A percentile compares a stretch with the other conserved stretches of the same genome.
Conservation (phyloP, 2,329 filamentous ascomycete species). For the Pyricularia pennisetigena region DNA sequence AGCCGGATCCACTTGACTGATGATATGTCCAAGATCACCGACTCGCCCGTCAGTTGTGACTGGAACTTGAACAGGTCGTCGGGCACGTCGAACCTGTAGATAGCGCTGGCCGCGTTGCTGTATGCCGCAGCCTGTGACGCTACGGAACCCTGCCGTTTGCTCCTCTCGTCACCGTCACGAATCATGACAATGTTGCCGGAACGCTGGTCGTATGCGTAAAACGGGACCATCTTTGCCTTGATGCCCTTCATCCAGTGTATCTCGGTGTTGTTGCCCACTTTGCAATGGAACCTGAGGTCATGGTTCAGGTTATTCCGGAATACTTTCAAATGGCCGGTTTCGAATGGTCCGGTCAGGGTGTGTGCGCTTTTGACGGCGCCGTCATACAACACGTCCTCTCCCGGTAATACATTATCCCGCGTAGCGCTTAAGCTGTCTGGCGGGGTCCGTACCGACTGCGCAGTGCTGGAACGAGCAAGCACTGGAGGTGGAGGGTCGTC, state of each 20-base stretch:
- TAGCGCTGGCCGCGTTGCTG: constrained; percentile 10
- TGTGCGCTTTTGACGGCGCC: constrained; percentile 16
- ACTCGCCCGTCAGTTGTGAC: constrained; percentile 16
- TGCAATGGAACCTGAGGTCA: constrained; percentile 18
- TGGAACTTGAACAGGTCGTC: constrained; percentile 18
- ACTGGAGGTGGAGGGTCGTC: constrained; percentile 3
- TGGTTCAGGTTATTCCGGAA: constrained; percentile 16
- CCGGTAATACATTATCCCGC: constrained; percentile 18
- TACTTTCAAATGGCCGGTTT: constrained; percentile 16
- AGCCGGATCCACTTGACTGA: constrained; percentile 16
- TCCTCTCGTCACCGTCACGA: constrained; percentile 14
- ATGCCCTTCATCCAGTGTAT: constrained; percentile 19
- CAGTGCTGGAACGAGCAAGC: background rate
- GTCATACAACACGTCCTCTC: constrained; percentile 18
- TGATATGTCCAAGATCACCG: constrained; percentile 18
- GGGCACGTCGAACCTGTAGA: constrained; percentile 16
- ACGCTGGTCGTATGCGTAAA: constrained; percentile 19
- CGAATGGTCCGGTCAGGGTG: constrained; percentile 12
- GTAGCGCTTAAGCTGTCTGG: constrained; percentile 14
- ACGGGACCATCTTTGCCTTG: constrained; percentile 17
- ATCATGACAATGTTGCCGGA: constrained; percentile 16
- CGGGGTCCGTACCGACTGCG: constrained; percentile 8
- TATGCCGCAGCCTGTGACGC: background rate
- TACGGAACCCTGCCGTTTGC: constrained; percentile 9
- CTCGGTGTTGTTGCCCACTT: constrained; percentile 15